Percentiles rank a stretch among this genome's conserved stretches.
These are phyloP conservation scores for Candida manassasensis DNA, from an alignment of 805 yeast genomes.

Conservation along the genomic window DNA sequence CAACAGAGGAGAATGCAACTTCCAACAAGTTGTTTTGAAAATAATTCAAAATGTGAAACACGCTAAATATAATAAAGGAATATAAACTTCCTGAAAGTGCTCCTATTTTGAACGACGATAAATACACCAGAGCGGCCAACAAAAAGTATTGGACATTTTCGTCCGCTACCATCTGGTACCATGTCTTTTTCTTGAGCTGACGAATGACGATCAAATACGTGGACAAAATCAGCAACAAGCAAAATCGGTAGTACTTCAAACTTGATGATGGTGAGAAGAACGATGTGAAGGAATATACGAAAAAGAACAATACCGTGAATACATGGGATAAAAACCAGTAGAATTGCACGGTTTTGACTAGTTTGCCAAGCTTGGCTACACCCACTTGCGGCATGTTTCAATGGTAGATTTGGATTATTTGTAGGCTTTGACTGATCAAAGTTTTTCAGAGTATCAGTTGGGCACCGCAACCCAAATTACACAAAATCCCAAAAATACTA, in stretches of 20 bases:
- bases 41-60: slow-evolving; percentile 35
- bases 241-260: slow-evolving; percentile 22
- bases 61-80: slow-evolving; percentile 31
- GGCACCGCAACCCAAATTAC: too few relatives aligned
- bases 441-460: too few relatives aligned
- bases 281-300: slow-evolving; percentile 35
- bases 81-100: slow-evolving; percentile 36
- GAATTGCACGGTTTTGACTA: slow-evolving; percentile 50
- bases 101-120: slow-evolving; percentile 26
- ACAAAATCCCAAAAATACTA: too few relatives aligned
- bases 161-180: slow-evolving; percentile 18
- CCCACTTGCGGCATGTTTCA: slow-evolving; percentile 1
- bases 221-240: slow-evolving; percentile 49
- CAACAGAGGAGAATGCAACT: slow-evolving; percentile 13
- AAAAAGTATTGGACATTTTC: slow-evolving; percentile 38
- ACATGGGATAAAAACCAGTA: slow-evolving; percentile 69
- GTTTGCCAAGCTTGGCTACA: slow-evolving; percentile 4
- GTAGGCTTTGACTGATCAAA: too few relatives aligned
- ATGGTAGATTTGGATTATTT: too few relatives aligned
- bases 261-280: slow-evolving; percentile 32
- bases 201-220: slow-evolving; percentile 61
- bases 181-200: slow-evolving; percentile 32
- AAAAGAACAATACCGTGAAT: slow-evolving; percentile 40
- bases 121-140: slow-evolving; percentile 27
- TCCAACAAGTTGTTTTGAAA: slow-evolving; percentile 33